phyloP scores from a whole-genome alignment of 2,329 filamentous ascomycete genomes.

The Alternaria brassicae region DNA sequence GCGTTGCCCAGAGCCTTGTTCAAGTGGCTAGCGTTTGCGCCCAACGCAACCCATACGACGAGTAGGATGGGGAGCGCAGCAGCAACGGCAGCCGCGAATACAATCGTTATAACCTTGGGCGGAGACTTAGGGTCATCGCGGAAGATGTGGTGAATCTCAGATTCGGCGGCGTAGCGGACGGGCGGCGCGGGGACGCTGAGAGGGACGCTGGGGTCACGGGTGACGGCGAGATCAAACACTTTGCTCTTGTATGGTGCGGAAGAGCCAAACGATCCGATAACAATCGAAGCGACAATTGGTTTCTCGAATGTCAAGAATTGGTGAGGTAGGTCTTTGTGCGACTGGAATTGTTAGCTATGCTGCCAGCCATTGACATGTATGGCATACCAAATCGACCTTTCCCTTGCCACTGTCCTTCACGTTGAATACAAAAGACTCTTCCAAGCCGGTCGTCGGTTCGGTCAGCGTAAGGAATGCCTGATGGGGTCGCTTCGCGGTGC shows the following conservation, averaged over 20 bases:
- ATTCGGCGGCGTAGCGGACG: constrained; percentile 81
- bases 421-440: constrained; percentile 83
- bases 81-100: constrained; percentile 76
- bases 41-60: constrained; percentile 76
- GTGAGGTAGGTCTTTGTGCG: constrained; percentile 84
- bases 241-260: constrained; percentile 70
- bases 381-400: constrained; percentile 79
- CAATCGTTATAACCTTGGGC: constrained; percentile 76
- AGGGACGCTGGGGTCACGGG: constrained; percentile 67
- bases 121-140: constrained; percentile 79
- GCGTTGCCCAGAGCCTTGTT: constrained; percentile 75
- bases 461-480: constrained; percentile 89
- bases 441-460: constrained; percentile 76
- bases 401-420: constrained; percentile 90
- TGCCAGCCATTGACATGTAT: constrained; percentile 8
- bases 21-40: constrained; percentile 82
- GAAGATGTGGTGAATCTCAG: constrained; percentile 93
- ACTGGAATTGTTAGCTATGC: constrained; percentile 60
- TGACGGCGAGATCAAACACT: constrained; percentile 75
- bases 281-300: constrained; percentile 78
- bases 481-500: constrained; percentile 83
- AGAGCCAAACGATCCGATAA: constrained; percentile 86
- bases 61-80: constrained; percentile 77
- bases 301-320: constrained; percentile 75
- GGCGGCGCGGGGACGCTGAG: constrained; percentile 69